These are phyloP conservation scores for Magnusiomyces tetraspermus DNA, from an alignment of 1,139 yeast genomes.

Conservation along the genomic window DNA sequence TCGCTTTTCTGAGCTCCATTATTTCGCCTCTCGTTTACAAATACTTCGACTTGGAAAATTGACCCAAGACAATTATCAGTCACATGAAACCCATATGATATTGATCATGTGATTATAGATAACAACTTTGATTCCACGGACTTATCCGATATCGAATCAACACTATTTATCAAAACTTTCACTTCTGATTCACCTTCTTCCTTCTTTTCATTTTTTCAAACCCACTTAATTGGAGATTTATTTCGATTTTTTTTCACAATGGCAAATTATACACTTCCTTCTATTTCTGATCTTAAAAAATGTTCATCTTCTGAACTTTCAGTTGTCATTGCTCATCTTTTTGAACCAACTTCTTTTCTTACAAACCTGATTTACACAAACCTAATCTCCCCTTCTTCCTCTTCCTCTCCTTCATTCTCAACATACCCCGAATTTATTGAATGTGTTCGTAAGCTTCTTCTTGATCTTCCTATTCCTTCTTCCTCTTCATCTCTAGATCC, in stretches of 20 bases:
- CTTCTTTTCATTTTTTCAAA: background rate
- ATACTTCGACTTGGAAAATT: too few relatives aligned
- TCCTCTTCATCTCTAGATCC: constrained; percentile 10
- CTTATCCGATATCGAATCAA: too few relatives aligned
- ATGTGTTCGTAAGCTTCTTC: constrained; percentile 35
- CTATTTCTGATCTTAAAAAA: background rate
- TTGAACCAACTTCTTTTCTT: constrained; percentile 2
- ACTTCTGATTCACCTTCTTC: too few relatives aligned
- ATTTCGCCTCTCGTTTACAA: too few relatives aligned
- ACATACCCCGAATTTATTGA: constrained; percentile 48
- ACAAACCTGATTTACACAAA: constrained; percentile 1
- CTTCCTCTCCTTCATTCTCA: background rate
- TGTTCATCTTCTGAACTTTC: background rate
- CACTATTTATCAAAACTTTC: too few relatives aligned
- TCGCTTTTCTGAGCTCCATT: too few relatives aligned
- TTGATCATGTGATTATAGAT: too few relatives aligned
- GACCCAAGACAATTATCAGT: too few relatives aligned
- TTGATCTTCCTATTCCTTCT: constrained; percentile 24
- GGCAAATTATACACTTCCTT: background rate
- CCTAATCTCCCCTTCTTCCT: background rate
- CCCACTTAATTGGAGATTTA: background rate
- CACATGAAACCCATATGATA: too few relatives aligned
- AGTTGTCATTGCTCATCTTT: background rate
- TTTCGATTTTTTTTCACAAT: background rate
- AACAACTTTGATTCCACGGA: too few relatives aligned